A percentile compares a stretch with the other conserved stretches of the same genome.
phyloP scores from a whole-genome alignment of 1,284 basidiomycete genomes.

The Gymnopus androsaceus region DNA sequence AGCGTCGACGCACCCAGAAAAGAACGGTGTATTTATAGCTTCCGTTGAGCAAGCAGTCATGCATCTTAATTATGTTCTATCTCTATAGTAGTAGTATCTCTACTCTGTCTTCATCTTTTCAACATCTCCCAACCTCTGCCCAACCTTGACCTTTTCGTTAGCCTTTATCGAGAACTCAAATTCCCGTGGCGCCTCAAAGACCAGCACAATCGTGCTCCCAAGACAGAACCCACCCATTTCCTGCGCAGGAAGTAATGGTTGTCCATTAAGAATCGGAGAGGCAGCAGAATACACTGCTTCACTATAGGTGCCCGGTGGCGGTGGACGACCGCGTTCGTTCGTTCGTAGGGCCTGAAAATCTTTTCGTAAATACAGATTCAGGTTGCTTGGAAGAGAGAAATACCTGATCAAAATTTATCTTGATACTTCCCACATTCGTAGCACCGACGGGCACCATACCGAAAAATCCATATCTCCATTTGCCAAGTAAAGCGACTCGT shows the following conservation, averaged over 20 bases:
- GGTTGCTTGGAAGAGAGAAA: conserved; percentile 22
- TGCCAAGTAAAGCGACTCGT: conserved; percentile 93
- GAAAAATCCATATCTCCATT: conserved; percentile 97
- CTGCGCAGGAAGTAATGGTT: conserved; percentile 85
- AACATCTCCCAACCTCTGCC: conserved; percentile 71
- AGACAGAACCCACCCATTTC: conserved; percentile 98
- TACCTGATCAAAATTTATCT: conserved; percentile 93
- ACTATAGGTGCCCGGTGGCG: conserved; percentile 86
- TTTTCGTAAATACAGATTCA: not conserved
- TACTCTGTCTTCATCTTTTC: conserved; percentile 2
- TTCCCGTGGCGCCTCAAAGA: conserved; percentile 90
- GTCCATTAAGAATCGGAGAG: conserved; percentile 81
- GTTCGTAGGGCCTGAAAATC: conserved; percentile 71
- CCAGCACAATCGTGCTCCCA: conserved; percentile 94
- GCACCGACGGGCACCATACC: conserved; percentile 97
- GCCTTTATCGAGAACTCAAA: conserved; percentile 83
- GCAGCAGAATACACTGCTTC: conserved; percentile 90
- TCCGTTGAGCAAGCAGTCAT: conserved; percentile 2
- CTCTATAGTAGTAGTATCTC: not conserved
- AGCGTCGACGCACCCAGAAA: not conserved
- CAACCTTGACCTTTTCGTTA: conserved; percentile 89
- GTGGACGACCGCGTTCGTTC: conserved; percentile 72
- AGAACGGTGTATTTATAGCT: not conserved
- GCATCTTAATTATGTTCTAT: not conserved
- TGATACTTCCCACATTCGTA: conserved; percentile 97